Conservation (phyloP, 148 eudicot genomes). For the Persicaria tinctoria region DNA sequence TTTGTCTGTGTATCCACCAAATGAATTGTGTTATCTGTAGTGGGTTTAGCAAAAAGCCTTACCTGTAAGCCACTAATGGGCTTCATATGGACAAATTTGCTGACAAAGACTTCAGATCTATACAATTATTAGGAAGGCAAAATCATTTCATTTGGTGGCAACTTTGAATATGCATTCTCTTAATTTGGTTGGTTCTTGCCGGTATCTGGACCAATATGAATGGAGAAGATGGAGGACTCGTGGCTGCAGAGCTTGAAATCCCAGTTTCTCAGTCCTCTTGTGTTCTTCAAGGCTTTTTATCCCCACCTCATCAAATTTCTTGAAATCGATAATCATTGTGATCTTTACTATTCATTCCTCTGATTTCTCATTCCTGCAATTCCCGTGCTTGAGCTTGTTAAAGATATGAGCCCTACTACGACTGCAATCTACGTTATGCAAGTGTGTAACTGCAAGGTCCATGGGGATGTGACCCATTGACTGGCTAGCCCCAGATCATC, state of each 20-base stretch:
- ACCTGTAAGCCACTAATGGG: constrained; percentile 3
- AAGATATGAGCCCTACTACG: no score
- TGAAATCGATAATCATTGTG: neutral
- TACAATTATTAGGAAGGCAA: neutral
- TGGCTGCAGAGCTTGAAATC: neutral
- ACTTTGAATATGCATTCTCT: constrained; percentile 2
- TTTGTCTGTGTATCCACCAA: neutral
- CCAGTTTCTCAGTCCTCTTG: neutral
- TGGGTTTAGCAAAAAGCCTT: neutral
- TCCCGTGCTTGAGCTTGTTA: no score
- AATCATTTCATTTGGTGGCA: neutral
- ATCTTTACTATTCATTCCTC: no score
- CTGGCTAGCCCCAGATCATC: no score
- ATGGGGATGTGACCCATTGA: no score
- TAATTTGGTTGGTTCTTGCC: neutral
- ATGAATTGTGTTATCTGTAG: neutral
- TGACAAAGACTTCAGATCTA: neutral
- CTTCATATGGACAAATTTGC: constrained; percentile 5
- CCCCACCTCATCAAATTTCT: neutral
- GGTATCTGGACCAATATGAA: neutral
- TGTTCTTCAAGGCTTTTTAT: neutral
- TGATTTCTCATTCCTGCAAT: no score
- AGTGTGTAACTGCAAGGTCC: no score
- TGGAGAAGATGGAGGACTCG: neutral
- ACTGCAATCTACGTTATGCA: no score